phyloP scores from a whole-genome alignment of 2,329 filamentous ascomycete species.

The Cercospora sp. region DNA sequence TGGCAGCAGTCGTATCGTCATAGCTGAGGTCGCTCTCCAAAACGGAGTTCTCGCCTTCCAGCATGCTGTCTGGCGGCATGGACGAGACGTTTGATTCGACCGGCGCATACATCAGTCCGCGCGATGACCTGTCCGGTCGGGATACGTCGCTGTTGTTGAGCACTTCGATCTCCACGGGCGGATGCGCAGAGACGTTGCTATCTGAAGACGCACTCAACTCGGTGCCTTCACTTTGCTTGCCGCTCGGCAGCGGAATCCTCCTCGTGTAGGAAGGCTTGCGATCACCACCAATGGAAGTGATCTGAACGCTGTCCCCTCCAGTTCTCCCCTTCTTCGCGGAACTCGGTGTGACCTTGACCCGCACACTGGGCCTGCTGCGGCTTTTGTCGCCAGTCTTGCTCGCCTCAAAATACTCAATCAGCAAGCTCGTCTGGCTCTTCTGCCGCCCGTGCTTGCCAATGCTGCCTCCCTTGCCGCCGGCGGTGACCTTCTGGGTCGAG shows the following conservation, averaged over 20 bases:
- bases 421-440: constrained; percentile 81
- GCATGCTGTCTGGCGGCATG: constrained; percentile 71
- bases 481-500: constrained; percentile 66
- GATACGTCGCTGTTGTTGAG: constrained; percentile 69
- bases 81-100: constrained; percentile 83
- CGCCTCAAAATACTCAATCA: constrained; percentile 94
- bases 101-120: constrained; percentile 64
- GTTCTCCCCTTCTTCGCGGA: constrained; percentile 56
- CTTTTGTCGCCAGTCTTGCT: constrained; percentile 63
- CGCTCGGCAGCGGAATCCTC: constrained; percentile 63
- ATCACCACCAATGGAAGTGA: constrained; percentile 75
- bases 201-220: constrained; percentile 74
- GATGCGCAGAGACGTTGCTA: constrained; percentile 67
- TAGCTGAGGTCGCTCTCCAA: constrained; percentile 46
- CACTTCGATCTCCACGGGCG: constrained; percentile 88
- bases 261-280: constrained; percentile 70
- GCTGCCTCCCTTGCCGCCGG: constrained; percentile 48
- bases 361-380: constrained; percentile 76
- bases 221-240: constrained; percentile 40
- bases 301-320: constrained; percentile 75
- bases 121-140: constrained; percentile 51
- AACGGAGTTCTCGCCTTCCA: constrained; percentile 59
- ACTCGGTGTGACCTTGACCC: constrained; percentile 77
- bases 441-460: constrained; percentile 53
- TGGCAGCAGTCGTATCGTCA: constrained; percentile 40